phyloP scores from a whole-genome alignment of 768 basidiomycete species.

The Daedalea quercina region DNA sequence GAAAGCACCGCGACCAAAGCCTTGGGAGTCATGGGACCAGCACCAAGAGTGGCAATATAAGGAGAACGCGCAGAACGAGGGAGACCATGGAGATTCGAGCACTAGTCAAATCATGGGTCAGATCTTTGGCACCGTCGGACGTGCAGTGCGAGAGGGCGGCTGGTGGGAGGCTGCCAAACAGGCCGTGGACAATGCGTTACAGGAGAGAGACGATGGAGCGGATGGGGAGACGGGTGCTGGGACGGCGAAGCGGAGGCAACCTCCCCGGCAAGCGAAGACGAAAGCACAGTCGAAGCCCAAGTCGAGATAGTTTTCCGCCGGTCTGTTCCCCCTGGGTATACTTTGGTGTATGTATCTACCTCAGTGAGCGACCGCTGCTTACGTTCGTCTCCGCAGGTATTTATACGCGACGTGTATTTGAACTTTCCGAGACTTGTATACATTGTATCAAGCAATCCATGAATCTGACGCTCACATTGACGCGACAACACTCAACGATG shows the following conservation, averaged over 20 bases:
- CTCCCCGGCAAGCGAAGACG: background rate
- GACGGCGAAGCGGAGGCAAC: background rate
- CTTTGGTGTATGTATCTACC: too few relatives aligned
- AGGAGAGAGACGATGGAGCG: background rate
- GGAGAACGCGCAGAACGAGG: constrained; percentile 17
- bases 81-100: constrained; percentile 24
- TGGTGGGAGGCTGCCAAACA: background rate
- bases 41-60: constrained; percentile 55
- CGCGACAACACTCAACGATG: too few relatives aligned
- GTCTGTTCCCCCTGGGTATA: too few relatives aligned
- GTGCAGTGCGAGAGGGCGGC: background rate
- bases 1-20: constrained; percentile 30
- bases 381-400: too few relatives aligned
- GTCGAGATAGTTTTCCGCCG: background rate
- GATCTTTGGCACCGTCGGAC: constrained; percentile 27
- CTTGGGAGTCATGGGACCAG: constrained; percentile 63
- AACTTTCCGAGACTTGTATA: too few relatives aligned
- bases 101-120: constrained; percentile 41
- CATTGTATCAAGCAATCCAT: too few relatives aligned
- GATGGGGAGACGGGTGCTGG: background rate
- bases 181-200: background rate
- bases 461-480: too few relatives aligned
- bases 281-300: background rate
- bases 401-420: too few relatives aligned
- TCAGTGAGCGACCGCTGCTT: too few relatives aligned